phyloP scores from a whole-genome alignment of 192 early-diverging fungal genomes.

The Linnemannia elongata region DNA sequence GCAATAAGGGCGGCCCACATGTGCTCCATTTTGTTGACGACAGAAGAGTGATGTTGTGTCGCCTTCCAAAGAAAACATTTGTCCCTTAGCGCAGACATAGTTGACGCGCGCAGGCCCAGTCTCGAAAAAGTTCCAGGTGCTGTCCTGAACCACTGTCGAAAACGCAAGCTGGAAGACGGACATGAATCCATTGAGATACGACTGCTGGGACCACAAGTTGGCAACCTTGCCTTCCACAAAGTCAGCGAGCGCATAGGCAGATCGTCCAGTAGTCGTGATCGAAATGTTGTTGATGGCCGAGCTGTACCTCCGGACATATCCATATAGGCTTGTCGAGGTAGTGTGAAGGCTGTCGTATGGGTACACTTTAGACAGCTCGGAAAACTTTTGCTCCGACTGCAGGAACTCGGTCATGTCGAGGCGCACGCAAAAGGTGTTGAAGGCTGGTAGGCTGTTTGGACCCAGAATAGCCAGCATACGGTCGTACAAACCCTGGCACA shows the following conservation, averaged over 20 bases:
- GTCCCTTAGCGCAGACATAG: constrained; percentile 18
- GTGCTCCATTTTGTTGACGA: neutral
- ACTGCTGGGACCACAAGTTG: constrained; percentile 25
- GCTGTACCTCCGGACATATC: neutral
- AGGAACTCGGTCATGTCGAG: constrained; percentile 1
- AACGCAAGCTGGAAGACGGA: constrained; percentile 26
- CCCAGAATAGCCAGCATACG: neutral
- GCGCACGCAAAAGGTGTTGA: constrained; percentile 16
- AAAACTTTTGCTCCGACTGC: neutral
- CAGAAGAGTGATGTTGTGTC: constrained; percentile 6
- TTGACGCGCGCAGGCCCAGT: constrained; percentile 20
- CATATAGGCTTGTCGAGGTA: constrained; percentile 10
- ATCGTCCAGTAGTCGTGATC: constrained; percentile 26
- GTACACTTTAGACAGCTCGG: neutral
- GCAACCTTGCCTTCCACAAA: constrained; percentile 14
- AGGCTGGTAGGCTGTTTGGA: neutral
- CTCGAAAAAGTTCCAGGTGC: constrained; percentile 15
- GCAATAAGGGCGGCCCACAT: constrained; percentile 10
- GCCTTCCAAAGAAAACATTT: neutral
- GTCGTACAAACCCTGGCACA: constrained; percentile 20
- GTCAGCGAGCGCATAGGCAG: neutral
- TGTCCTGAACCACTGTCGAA: constrained; percentile 20
- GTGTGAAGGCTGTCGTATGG: constrained; percentile 26
- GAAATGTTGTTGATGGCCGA: neutral
- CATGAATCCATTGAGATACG: constrained; percentile 25